Evolutionary conservation across 352 stramenopile genomes (phyloP).

Genomic region (Globisporangium middletonii): DNA sequence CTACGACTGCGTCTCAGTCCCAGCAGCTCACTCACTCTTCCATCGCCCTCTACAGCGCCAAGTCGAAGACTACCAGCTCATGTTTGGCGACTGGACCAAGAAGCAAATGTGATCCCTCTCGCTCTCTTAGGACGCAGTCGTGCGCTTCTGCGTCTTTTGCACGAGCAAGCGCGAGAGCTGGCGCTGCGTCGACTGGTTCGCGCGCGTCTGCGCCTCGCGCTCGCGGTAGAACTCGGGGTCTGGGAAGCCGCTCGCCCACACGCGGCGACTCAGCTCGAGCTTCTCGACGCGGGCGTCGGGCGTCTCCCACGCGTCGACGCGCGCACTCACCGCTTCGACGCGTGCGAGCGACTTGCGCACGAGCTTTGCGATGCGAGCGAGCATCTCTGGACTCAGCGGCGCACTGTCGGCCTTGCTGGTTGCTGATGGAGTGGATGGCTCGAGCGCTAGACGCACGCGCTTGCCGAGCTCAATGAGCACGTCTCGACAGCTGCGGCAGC

Average conservation of each 20-base stretch:
- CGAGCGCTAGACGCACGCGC: constrained; percentile 19
- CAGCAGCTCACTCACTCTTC: not conserved
- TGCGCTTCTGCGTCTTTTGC: constrained; percentile 4
- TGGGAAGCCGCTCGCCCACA: constrained; percentile 44
- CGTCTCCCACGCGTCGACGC: constrained; percentile 33
- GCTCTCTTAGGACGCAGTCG: not conserved
- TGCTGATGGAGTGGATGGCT: not conserved
- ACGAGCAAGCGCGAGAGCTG: constrained; percentile 22
- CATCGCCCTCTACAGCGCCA: constrained; percentile 28
- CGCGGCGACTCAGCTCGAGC: constrained; percentile 25
- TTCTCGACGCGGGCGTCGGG: constrained; percentile 36
- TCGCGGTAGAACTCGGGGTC: constrained; percentile 43
- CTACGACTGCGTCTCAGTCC: not conserved
- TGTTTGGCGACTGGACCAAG: constrained; percentile 83
- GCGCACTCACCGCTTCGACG: constrained; percentile 21
- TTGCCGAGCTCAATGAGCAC: constrained; percentile 40
- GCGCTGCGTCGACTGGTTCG: constrained; percentile 25
- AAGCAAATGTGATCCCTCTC: constrained; percentile 53
- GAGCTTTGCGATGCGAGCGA: constrained; percentile 8
- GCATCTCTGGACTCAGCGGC: constrained; percentile 2
- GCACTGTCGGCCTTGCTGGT: not conserved
- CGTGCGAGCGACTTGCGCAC: constrained; percentile 18
- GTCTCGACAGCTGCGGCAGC: constrained; percentile 35
- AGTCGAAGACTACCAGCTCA: constrained; percentile 70
- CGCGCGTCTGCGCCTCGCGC: constrained; percentile 13